A percentile compares a stretch with the other conserved stretches of the same genome.
Conservation (phyloP, 352 stramenopile species). For the Globisporangium acanthophoron region DNA sequence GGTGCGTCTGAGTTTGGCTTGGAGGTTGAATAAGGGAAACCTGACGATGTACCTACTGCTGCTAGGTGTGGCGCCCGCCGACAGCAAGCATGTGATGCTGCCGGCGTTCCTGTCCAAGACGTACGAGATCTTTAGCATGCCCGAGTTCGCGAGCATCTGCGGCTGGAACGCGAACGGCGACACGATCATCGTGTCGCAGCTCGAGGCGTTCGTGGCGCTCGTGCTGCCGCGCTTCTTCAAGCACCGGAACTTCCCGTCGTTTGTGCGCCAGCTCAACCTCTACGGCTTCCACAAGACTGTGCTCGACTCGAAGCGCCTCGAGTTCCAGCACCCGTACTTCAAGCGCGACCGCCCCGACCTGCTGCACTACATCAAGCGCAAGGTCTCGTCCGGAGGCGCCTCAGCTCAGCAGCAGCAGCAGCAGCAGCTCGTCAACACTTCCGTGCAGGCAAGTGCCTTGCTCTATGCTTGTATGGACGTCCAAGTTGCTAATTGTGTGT, state of each 20-base stretch:
- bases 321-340: conserved; percentile 93
- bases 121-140: conserved; percentile 91
- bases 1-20: conserved; percentile 1
- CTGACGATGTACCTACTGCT: background rate
- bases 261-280: conserved; percentile 92
- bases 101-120: conserved; percentile 92
- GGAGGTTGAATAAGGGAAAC: background rate
- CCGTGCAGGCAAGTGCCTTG: conserved; percentile 35
- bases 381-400: conserved; percentile 54
- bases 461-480: conserved; percentile 5
- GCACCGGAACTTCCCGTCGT: conserved; percentile 92
- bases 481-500: background rate
- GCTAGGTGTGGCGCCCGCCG: background rate
- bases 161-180: conserved; percentile 88
- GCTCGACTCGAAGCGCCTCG: conserved; percentile 88
- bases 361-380: conserved; percentile 86
- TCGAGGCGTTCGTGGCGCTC: conserved; percentile 76
- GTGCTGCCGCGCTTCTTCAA: conserved; percentile 90
- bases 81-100: conserved; percentile 81
- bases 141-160: conserved; percentile 78
- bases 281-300: conserved; percentile 93
- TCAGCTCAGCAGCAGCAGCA: conserved; percentile 29
- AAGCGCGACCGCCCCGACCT: conserved; percentile 81
- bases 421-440: conserved; percentile 37
- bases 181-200: conserved; percentile 90